Base-by-base conservation (phyloP, 2,329 filamentous ascomycete genomes). In the Penicillium sp. region DNA sequence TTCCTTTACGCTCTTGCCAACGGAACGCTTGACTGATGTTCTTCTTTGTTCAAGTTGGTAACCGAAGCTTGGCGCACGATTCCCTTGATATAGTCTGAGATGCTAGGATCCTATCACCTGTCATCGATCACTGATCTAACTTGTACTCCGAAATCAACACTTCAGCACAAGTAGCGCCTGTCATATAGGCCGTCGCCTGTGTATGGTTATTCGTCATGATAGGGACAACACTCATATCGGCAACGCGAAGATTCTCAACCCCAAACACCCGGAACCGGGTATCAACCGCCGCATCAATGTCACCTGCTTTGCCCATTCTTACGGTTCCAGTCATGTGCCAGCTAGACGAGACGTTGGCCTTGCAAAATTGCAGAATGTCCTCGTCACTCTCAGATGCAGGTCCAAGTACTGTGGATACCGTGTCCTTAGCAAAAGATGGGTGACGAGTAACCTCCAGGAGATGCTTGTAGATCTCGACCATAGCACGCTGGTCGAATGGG, bases 141-240 rank as follows among this genome's bases (percentile, higher is more conserved):
- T 63, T 64, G 63, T 82, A 81, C 62, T 82, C 76, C 22, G 59
- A 56, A 54, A 79, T 74, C 56, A 84, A 67, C 60, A 77, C 81
- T 58, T 85, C 83, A 0, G 79, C 82, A 27, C 77, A 79, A 0
- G 79, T 83, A 37, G 77, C 69, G 1, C 82, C 83, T 2, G 80
- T 80, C 3, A 83, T 71, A 66, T 85, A 86, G 1, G 83, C 83
- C 7, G 79, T 79, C 6, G 78, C 74, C 66, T 85, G 81, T 0
- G 78, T 77, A 66, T 86, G 83, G 48, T 78, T 77, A 64, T 75
- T 84, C 8, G 70, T 67, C 47, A 77, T 50, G 10, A 78, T 69
- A 13, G 76, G 76, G 24, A 73, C 67, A 19, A 79, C 63, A 66
- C 74, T 80, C 73, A 79, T 73, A 66, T 79, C 77, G 5, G 70